Conservation (phyloP, 331 rosid genomes). For the Pyrus hybrid region DNA sequence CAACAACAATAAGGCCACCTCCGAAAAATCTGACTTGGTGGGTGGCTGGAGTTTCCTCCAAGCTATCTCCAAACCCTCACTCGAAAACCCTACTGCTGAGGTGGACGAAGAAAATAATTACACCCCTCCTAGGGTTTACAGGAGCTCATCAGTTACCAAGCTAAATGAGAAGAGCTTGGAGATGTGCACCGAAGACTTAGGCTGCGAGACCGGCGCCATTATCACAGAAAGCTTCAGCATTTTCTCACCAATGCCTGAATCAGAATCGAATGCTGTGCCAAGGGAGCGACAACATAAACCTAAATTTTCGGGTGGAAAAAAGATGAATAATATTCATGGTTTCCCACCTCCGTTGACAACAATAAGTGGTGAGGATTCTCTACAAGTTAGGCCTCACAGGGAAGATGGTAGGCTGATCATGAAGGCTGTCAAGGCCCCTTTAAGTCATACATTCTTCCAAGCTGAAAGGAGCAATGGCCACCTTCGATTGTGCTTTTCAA, state of each 20-base stretch:
- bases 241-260: slow-evolving; percentile 15
- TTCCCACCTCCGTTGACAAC: slow-evolving; percentile 98
- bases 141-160: slow-evolving; percentile 22
- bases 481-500: slow-evolving; percentile 53
- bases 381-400: slow-evolving; percentile 59
- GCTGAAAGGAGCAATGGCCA: slow-evolving; percentile 81
- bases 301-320: slow-evolving; percentile 20
- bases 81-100: neutral
- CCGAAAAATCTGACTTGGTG: slow-evolving; percentile 11
- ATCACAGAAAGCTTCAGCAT: slow-evolving; percentile 30
- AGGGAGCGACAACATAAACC: slow-evolving; percentile 12
- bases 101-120: slow-evolving; percentile 24
- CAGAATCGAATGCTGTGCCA: slow-evolving; percentile 9
- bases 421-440: slow-evolving; percentile 47
- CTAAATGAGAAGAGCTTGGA: slow-evolving; percentile 60
- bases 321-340: slow-evolving; percentile 14
- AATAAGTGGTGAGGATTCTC: slow-evolving; percentile 54
- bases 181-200: slow-evolving; percentile 79
- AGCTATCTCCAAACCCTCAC: slow-evolving; percentile 23
- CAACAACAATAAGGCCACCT: neutral
- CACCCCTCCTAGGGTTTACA: slow-evolving; percentile 44
- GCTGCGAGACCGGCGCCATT: slow-evolving; percentile 78
- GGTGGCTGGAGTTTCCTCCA: slow-evolving; percentile 57
- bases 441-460: slow-evolving; percentile 32
- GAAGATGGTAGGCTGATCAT: slow-evolving; percentile 70